Evolutionary conservation across 495 filamentous ascomycete species (phyloP).

Genomic region (Neurospora sp.): DNA sequence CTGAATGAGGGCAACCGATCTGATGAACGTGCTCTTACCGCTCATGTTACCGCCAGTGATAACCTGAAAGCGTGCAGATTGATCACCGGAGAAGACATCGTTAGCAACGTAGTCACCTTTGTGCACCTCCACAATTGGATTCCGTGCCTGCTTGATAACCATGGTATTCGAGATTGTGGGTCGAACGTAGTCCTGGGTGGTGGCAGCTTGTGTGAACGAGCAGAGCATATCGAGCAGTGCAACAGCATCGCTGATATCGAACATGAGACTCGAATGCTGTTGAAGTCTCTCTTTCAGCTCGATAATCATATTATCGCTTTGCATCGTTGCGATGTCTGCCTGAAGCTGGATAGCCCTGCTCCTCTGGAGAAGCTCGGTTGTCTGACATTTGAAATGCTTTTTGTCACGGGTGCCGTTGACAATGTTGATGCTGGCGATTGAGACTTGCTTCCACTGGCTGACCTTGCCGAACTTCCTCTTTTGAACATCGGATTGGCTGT

Average conservation of each 20-base stretch:
- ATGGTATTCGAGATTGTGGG: slow-evolving; percentile 67
- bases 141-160: slow-evolving; percentile 69
- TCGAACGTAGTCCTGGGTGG: slow-evolving; percentile 66
- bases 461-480: not conserved
- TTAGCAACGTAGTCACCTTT: slow-evolving; percentile 68
- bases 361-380: slow-evolving; percentile 67
- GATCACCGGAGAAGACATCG: slow-evolving; percentile 66
- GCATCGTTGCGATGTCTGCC: slow-evolving; percentile 63
- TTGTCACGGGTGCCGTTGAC: slow-evolving; percentile 68
- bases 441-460: not conserved
- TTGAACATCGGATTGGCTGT: slow-evolving; percentile 30
- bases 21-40: slow-evolving; percentile 95
- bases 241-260: slow-evolving; percentile 72
- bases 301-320: slow-evolving; percentile 64
- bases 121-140: slow-evolving; percentile 60
- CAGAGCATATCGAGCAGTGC: slow-evolving; percentile 90
- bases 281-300: slow-evolving; percentile 58
- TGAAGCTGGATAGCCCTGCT: slow-evolving; percentile 50
- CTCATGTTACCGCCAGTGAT: slow-evolving; percentile 98
- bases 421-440: slow-evolving; percentile 23
- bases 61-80: slow-evolving; percentile 74
- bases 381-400: slow-evolving; percentile 72
- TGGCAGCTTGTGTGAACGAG: slow-evolving; percentile 70
- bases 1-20: slow-evolving; percentile 69
- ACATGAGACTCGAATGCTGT: slow-evolving; percentile 56